Evolutionary conservation across 140 eudicot species (phyloP).

Genomic region (Stevia rebaudiana): DNA sequence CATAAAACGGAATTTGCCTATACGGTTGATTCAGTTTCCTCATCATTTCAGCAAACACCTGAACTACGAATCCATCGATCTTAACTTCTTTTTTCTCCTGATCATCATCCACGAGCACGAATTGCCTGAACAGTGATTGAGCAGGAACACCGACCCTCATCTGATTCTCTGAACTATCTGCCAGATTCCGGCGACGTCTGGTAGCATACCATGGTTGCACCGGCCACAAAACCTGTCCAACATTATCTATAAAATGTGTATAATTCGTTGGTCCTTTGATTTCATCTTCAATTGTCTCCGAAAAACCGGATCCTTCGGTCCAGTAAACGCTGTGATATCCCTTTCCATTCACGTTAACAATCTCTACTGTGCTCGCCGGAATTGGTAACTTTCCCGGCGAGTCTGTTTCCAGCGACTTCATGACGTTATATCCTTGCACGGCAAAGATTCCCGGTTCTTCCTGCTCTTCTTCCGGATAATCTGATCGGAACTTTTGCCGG

Average conservation of each 20-base stretch:
- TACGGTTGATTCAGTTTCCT: conserved; percentile 17
- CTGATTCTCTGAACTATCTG: conserved; percentile 18
- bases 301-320: conserved; percentile 46
- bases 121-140: conserved; percentile 24
- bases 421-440: conserved; percentile 34
- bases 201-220: conserved; percentile 27
- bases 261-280: conserved; percentile 11
- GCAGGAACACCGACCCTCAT: conserved; percentile 43
- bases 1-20: conserved; percentile 5
- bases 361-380: conserved; percentile 21
- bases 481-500: conserved; percentile 22
- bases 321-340: conserved; percentile 36
- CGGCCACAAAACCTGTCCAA: conserved; percentile 41
- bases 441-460: conserved; percentile 50
- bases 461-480: conserved; percentile 43
- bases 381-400: conserved; percentile 13
- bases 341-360: conserved; percentile 45
- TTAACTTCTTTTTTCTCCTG: not conserved
- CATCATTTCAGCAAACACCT: conserved; percentile 36
- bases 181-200: conserved; percentile 31
- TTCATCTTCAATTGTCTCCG: conserved; percentile 7
- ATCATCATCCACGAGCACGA: conserved; percentile 10
- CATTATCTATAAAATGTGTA: conserved; percentile 22
- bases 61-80: conserved; percentile 32
- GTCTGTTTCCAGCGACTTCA: conserved; percentile 3